Base-by-base conservation (phyloP, 1,139 yeast species). In the Saccharomyces hybrid region DNA sequence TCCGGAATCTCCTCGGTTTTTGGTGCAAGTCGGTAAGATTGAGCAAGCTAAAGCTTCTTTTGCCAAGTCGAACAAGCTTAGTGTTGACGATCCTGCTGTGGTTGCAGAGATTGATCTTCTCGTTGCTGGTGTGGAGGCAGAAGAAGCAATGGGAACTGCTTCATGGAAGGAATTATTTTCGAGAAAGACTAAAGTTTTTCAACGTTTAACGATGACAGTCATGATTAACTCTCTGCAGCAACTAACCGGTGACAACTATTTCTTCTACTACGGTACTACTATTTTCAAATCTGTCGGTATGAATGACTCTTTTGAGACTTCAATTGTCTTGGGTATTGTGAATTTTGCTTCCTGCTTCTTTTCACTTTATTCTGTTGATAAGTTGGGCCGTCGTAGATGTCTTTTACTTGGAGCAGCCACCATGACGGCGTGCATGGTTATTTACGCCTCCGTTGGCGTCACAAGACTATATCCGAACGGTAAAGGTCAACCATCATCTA, bases 1-100 rank as follows among this genome's bases (percentile, higher is more conserved):
- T 71, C 95, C 95, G 55, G 95, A 86, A 71, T 82, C 91, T 46
- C 90, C 95, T 61, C 79, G 95, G 73, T 86, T 73, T 72, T 77
- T 78, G 68, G 78, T 84, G 57, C 78, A 81, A 57, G 73, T 70
- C 51, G 80, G 76, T 55, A 73, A 74, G 55, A 71, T 80, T 53
- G 85, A 77, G 25, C 86, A 30, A 30, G 32, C 32, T 30, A 30
- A n/a, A 30, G 32, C 32, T 30, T 30, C 32, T n/a, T 30, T 30
- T 64, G 82, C 85, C 52, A 79, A 70, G 61, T 79, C 83, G 53
- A 82, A 84, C 74, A 80, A 78, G 67, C 75, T 77, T 48, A 64
- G 78, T 2, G 65, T 74, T 20, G 84, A 82, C 55, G 82, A 82
- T 61, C 81, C 83, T 47, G 78, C 79, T 42, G 79, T 84, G 50